Conservation (phyloP, 169 alveolate species). For the Eimeria sp. region DNA sequence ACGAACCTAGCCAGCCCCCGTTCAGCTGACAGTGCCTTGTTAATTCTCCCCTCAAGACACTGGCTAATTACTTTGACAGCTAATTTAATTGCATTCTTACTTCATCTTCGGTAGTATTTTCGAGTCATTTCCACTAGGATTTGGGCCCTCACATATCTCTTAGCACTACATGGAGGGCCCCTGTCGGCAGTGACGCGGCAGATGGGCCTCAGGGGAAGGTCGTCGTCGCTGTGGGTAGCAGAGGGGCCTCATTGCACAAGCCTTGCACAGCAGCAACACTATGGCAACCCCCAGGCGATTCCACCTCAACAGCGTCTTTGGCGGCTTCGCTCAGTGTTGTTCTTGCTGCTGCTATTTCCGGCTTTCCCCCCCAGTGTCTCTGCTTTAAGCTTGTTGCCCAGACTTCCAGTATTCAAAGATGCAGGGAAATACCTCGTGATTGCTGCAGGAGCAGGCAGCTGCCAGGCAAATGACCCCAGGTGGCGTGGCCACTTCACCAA, state of each 20-base stretch:
- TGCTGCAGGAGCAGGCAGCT: background rate
- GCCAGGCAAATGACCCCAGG: background rate
- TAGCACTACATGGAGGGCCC: constrained; percentile 5
- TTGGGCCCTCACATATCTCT: background rate
- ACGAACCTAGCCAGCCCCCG: constrained; percentile 30
- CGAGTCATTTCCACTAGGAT: background rate
- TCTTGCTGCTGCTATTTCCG: background rate
- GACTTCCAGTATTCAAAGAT: background rate
- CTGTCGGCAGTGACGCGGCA: constrained; percentile 44
- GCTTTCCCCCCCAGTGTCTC: background rate
- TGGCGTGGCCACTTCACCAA: background rate
- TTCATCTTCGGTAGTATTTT: background rate
- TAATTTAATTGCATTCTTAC: background rate
- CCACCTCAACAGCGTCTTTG: background rate
- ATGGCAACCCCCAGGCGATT: background rate
- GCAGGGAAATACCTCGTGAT: background rate
- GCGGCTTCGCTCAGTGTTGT: background rate
- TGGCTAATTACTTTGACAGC: background rate
- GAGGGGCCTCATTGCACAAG: constrained; percentile 1
- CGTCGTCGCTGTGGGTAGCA: background rate
- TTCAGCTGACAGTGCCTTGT: background rate
- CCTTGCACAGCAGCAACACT: background rate
- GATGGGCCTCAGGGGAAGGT: constrained; percentile 37
- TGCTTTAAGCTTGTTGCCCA: constrained; percentile 10
- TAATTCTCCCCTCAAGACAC: background rate